Conservation (phyloP, 1,139 yeast genomes). For the Magnusiomyces paraingens region DNA sequence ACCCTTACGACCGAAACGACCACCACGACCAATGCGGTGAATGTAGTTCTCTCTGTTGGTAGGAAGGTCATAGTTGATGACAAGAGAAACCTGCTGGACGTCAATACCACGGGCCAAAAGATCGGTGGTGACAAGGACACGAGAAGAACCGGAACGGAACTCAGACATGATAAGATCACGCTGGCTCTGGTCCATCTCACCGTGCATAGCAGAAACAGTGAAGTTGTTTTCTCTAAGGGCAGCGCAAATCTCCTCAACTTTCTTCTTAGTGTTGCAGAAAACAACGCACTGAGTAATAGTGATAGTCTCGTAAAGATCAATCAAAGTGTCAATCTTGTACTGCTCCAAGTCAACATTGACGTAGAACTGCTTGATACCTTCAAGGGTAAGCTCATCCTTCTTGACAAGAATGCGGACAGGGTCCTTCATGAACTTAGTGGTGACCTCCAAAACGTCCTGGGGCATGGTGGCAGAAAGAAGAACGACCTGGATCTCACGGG, state of each 20-base stretch:
- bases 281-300: conserved; percentile 95
- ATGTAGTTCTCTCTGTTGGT: conserved; percentile 79
- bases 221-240: conserved; percentile 75
- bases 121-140: conserved; percentile 90
- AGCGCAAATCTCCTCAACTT: conserved; percentile 87
- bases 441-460: conserved; percentile 76
- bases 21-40: conserved; percentile 92
- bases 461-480: conserved; percentile 93
- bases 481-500: conserved; percentile 81
- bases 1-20: conserved; percentile 94
- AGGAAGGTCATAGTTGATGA: conserved; percentile 88
- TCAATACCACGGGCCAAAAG: conserved; percentile 98
- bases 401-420: conserved; percentile 89
- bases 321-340: conserved; percentile 91
- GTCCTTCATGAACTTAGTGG: conserved; percentile 80
- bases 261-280: conserved; percentile 86
- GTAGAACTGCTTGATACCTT: conserved; percentile 84
- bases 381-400: conserved; percentile 80
- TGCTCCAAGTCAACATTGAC: conserved; percentile 86
- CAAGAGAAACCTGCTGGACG: conserved; percentile 94
- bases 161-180: conserved; percentile 87
- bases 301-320: conserved; percentile 89
- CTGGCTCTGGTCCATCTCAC: conserved; percentile 93
- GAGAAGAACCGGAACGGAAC: conserved; percentile 44
- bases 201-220: conserved; percentile 92